Percentiles rank a stretch among this genome's conserved stretches.
These are phyloP conservation scores for Kuraishia floccosa DNA, from an alignment of 805 yeast genomes.

Conservation along the genomic window DNA sequence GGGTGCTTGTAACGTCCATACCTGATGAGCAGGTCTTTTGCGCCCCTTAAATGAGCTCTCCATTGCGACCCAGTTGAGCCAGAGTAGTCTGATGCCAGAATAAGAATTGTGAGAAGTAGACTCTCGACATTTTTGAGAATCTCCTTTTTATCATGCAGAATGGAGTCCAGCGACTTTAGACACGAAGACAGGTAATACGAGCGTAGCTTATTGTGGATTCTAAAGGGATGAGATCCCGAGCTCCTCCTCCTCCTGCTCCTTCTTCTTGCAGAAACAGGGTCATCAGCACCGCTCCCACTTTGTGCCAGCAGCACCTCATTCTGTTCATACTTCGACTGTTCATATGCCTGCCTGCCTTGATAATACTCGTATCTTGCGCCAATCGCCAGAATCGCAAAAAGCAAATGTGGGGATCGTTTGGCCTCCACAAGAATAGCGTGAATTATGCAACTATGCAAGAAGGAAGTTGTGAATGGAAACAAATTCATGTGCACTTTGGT, in stretches of 20 bases:
- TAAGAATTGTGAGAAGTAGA: constrained; percentile 52
- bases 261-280: too few species aligned
- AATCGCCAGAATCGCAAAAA: constrained; percentile 63
- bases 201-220: constrained; percentile 43
- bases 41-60: constrained; percentile 61
- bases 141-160: constrained; percentile 25
- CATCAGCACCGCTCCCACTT: background rate
- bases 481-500: constrained; percentile 21
- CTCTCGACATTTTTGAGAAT: constrained; percentile 53
- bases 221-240: constrained; percentile 2
- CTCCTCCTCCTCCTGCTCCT: too few species aligned
- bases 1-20: constrained; percentile 23
- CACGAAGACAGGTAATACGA: constrained; percentile 58
- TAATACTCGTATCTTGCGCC: constrained; percentile 46
- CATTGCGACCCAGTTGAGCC: constrained; percentile 47
- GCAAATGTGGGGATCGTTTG: constrained; percentile 43
- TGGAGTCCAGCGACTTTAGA: constrained; percentile 45
- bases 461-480: constrained; percentile 22
- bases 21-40: constrained; percentile 48
- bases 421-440: constrained; percentile 19
- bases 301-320: background rate
- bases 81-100: constrained; percentile 56
- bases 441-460: constrained; percentile 19
- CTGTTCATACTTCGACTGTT: background rate
- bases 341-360: constrained; percentile 16